Evolutionary conservation across 2,329 filamentous ascomycete species (phyloP), one percentile per base, ranked within the genome.

Genomic region (Hypoxylon rubiginosum): DNA sequence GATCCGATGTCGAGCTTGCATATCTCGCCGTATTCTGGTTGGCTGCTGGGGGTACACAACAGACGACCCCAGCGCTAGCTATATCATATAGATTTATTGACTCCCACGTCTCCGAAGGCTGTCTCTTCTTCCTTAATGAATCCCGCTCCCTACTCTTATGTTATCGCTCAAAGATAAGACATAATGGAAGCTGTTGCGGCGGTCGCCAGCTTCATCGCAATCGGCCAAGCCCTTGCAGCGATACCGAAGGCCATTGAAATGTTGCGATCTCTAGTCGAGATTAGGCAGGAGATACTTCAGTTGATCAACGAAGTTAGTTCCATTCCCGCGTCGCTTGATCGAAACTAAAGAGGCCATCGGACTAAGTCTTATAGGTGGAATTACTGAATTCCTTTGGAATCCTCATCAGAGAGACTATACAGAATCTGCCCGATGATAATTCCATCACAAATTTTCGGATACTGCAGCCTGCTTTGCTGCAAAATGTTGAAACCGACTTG

Each of bases 161-260:
- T 21, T 10, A 46, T 13, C 13, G 13, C 9, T 10, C 13, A 24
- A 17, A 41, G 10, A 15, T 5, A 17, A n/a, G 1, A 34, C 24
- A 54, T 46, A 3, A 66, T 62, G 62, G 66, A 68, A 1, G 39
- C 19, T 15, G 13, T 66, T 24, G 8, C 24, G 15, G 36, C 52
- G 9, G 24, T 43, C 36, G 56, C 52, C 9, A 64, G 58, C 17
- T 58, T 66, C 17, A 43, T 63, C 17, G 39, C 58, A 9, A 60
- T 66, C 49, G 58, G 56, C 4, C 51, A 63, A 36, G 48, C 56
- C 2, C 56, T 68, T 30, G 66, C 52, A 2, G 56, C 62, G 36
- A 53, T 19, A 17, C 62, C 59, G 36, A 66, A 58, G 53, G 39
- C 56, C 13, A 48, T 64, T 10, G 26, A 63, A 0, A 19, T 19